Evolutionary conservation across 768 basidiomycete species (phyloP).

Genomic region (Albatrellus ellisii): DNA sequence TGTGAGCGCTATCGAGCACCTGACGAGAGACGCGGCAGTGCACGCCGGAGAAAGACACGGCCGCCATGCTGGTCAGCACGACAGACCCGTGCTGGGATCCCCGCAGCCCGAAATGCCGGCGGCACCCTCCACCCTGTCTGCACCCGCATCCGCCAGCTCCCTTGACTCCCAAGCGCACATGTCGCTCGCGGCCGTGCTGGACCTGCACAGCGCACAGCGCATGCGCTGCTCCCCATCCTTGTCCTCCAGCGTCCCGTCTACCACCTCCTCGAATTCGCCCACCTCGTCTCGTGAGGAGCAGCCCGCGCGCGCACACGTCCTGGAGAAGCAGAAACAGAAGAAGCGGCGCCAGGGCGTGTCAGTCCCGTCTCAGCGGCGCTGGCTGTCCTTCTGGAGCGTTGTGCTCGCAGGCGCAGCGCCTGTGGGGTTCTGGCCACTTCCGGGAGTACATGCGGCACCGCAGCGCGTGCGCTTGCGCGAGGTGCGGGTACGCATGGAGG

Average conservation of each 20-base stretch:
- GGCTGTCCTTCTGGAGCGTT: constrained; percentile 67
- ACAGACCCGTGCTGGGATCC: neutral
- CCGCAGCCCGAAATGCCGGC: neutral
- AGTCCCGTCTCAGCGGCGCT: constrained; percentile 73
- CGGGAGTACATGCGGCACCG: constrained; percentile 9
- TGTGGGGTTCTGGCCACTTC: constrained; percentile 28
- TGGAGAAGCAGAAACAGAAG: neutral
- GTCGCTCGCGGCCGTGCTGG: constrained; percentile 39
- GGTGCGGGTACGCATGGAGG: constrained; percentile 47
- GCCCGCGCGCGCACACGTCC: constrained; percentile 10
- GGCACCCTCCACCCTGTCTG: neutral
- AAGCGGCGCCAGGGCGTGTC: constrained; percentile 41
- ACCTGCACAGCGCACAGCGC: constrained; percentile 54
- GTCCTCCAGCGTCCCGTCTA: neutral
- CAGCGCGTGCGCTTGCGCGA: constrained; percentile 43
- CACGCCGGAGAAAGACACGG: neutral
- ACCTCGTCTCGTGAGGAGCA: constrained; percentile 14
- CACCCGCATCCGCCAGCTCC: too few species aligned
- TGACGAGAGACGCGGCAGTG: neutral
- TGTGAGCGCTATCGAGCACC: neutral
- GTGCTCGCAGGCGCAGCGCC: constrained; percentile 46
- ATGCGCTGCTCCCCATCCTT: constrained; percentile 33
- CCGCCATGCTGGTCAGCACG: too few species aligned
- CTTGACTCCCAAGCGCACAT: neutral
- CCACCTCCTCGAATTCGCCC: constrained; percentile 6